phyloP scores from a whole-genome alignment of 805 yeast genomes.

The Brettanomyces custersianus region DNA sequence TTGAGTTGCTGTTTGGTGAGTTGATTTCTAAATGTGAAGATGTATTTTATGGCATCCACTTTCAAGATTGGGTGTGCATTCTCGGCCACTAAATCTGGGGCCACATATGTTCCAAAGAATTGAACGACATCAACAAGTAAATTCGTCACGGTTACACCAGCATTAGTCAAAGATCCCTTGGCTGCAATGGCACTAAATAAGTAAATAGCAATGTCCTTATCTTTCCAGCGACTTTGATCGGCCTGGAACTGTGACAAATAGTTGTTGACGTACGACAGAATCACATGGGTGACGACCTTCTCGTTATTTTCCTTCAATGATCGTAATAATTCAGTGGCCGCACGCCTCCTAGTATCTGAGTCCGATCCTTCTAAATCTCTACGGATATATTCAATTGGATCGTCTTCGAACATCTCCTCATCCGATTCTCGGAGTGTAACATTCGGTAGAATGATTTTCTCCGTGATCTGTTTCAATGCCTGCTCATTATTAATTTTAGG shows the following conservation, averaged over 20 bases:
- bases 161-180: constrained; percentile 76
- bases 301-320: constrained; percentile 78
- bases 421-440: constrained; percentile 79
- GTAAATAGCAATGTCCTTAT: constrained; percentile 79
- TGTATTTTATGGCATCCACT: constrained; percentile 89
- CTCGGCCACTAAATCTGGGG: constrained; percentile 62
- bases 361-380: constrained; percentile 95
- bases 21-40: constrained; percentile 86
- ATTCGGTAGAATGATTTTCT: constrained; percentile 82
- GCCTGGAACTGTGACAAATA: constrained; percentile 49
- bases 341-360: constrained; percentile 82
- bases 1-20: constrained; percentile 75
- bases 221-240: constrained; percentile 57
- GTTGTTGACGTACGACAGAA: constrained; percentile 60
- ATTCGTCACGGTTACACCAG: constrained; percentile 85
- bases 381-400: constrained; percentile 87
- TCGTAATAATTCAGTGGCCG: constrained; percentile 86
- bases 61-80: constrained; percentile 67
- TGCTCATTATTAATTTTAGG: constrained; percentile 53
- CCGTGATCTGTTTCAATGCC: constrained; percentile 66
- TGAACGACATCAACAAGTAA: constrained; percentile 75
- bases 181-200: constrained; percentile 85
- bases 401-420: constrained; percentile 92
- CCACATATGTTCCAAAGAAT: constrained; percentile 74
- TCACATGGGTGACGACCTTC: constrained; percentile 61